Percentiles rank a stretch among this genome's conserved stretches.
Evolutionary conservation across 768 basidiomycete genomes (phyloP).

Genomic region (Lactarius deliciosus): DNA sequence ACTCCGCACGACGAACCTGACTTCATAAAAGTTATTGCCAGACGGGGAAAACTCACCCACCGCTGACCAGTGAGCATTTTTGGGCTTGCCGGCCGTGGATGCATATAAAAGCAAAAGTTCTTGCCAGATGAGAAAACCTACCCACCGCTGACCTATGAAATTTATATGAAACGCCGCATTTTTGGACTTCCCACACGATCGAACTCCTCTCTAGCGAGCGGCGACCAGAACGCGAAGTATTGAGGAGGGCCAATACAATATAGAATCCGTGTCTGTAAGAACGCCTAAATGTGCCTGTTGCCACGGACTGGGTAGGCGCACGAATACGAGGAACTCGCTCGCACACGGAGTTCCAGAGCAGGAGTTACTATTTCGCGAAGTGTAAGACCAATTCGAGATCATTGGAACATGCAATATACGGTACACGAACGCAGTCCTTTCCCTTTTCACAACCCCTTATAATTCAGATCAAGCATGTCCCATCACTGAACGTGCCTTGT

Average conservation of each 20-base stretch:
- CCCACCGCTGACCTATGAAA: background rate
- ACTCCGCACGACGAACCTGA: background rate
- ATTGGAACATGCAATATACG: no score
- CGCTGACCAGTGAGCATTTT: no score
- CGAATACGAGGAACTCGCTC: background rate
- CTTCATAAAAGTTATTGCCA: background rate
- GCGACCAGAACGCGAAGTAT: background rate
- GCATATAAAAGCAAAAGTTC: no score
- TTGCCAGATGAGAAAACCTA: background rate
- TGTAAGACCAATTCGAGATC: constrained; percentile 2
- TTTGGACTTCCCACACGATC: constrained; percentile 14
- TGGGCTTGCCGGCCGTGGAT: no score
- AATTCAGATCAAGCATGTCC: background rate
- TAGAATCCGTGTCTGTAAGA: no score
- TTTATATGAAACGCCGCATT: constrained; percentile 16
- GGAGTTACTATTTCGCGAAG: background rate
- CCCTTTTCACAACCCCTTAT: background rate
- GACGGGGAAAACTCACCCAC: no score
- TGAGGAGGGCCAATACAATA: background rate
- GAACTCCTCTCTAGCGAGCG: constrained; percentile 5
- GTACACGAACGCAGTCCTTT: background rate
- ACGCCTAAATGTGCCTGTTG: background rate
- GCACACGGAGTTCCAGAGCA: constrained; percentile 1
- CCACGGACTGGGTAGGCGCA: constrained; percentile 14
- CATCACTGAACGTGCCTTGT: constrained; percentile 25